phyloP scores from a whole-genome alignment of 2,329 filamentous ascomycete species.

The Penicillium fuscoglaucum region DNA sequence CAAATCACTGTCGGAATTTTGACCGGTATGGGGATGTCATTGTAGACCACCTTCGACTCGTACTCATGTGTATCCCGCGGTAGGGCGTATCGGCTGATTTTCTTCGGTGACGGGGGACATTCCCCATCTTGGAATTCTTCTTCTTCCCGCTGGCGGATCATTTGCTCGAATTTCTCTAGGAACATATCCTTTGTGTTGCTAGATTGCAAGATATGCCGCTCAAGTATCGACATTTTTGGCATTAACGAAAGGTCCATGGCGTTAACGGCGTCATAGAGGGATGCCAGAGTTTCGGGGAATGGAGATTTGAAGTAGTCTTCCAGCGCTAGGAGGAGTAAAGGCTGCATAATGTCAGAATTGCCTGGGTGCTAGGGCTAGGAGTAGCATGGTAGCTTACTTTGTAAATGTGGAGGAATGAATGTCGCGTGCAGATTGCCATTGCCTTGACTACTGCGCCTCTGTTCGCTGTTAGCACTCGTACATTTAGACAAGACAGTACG shows the following conservation, averaged over 20 bases:
- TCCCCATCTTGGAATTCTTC: constrained; percentile 38
- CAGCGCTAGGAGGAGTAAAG: constrained; percentile 81
- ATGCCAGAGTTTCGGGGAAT: constrained; percentile 79
- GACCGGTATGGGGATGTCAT: constrained; percentile 93
- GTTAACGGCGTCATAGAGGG: constrained; percentile 90
- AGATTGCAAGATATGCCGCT: constrained; percentile 81
- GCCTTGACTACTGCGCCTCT: constrained; percentile 94
- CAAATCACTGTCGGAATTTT: constrained; percentile 93
- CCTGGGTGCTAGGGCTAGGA: background rate
- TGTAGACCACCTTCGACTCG: constrained; percentile 92
- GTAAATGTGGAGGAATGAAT: constrained; percentile 98
- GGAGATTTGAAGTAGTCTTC: constrained; percentile 97
- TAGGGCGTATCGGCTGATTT: constrained; percentile 68
- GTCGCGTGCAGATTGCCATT: constrained; percentile 97
- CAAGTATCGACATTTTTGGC: constrained; percentile 78
- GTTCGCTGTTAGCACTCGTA: constrained; percentile 15
- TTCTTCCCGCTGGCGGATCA: constrained; percentile 80
- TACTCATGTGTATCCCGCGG: constrained; percentile 97
- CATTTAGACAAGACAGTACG: background rate
- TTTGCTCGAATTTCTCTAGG: constrained; percentile 93
- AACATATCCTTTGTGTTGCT: constrained; percentile 96
- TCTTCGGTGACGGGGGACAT: constrained; percentile 51
- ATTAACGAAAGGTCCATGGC: constrained; percentile 94
- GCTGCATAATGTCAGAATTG: constrained; percentile 52
- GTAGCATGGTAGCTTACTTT: constrained; percentile 65